These are phyloP conservation scores for Yamadazyma laniorum DNA, from an alignment of 805 yeast genomes.

Conservation along the genomic window DNA sequence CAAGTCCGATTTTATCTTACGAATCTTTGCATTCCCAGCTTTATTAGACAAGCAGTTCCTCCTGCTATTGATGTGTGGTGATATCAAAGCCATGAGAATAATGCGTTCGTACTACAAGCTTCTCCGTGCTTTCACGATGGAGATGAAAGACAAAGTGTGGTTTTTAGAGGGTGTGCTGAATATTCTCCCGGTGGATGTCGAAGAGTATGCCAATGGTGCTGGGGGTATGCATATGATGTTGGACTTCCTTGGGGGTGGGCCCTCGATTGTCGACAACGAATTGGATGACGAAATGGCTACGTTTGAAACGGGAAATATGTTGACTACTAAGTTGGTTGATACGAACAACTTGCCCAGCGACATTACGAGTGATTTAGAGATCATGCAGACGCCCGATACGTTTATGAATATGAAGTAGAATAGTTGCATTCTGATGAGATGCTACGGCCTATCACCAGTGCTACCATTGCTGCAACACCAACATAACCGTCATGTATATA, in stretches of 20 bases:
- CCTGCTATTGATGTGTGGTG: conserved; percentile 78
- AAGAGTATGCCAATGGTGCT: conserved; percentile 80
- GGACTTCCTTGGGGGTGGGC: conserved; percentile 76
- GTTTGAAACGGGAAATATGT: conserved; percentile 44
- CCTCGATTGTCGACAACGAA: conserved; percentile 39
- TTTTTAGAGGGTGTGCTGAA: conserved; percentile 87
- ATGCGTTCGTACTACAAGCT: conserved; percentile 86
- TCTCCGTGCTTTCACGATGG: conserved; percentile 76
- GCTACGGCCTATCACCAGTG: too few species aligned
- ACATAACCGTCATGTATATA: too few species aligned
- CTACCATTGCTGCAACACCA: too few species aligned
- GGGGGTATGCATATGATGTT: conserved; percentile 93
- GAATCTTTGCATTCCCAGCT: conserved; percentile 93
- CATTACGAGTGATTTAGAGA: conserved; percentile 47
- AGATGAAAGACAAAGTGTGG: conserved; percentile 90
- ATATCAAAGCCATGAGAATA: conserved; percentile 82
- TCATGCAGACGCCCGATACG: conserved; percentile 49
- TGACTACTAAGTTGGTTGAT: conserved; percentile 49
- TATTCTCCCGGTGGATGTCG: conserved; percentile 88
- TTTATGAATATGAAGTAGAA: conserved; percentile 33
- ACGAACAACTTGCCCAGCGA: conserved; percentile 59
- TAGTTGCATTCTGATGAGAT: background rate
- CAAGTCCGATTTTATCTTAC: conserved; percentile 79
- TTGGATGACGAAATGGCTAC: conserved; percentile 39
- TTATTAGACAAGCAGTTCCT: conserved; percentile 78